These are phyloP conservation scores for Xylaria sp. DNA, from an alignment of 2,329 filamentous ascomycete genomes.

Conservation along the genomic window DNA sequence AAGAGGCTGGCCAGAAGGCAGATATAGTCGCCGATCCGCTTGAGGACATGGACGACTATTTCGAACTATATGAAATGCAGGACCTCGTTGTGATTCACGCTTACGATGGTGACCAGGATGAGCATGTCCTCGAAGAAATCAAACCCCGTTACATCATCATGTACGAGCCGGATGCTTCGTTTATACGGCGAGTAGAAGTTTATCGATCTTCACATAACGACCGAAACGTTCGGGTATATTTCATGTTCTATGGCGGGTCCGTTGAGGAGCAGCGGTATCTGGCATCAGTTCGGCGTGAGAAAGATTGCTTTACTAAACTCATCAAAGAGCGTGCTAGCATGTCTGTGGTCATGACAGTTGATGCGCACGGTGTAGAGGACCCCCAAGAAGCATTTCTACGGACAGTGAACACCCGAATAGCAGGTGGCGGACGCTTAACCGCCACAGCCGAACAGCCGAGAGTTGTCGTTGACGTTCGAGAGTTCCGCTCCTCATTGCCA, in stretches of 20 bases:
- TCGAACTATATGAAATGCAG: slow-evolving; percentile 89
- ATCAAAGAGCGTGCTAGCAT: slow-evolving; percentile 95
- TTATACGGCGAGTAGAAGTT: slow-evolving; percentile 93
- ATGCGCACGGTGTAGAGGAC: slow-evolving; percentile 75
- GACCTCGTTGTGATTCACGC: slow-evolving; percentile 90
- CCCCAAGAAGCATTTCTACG: slow-evolving; percentile 92
- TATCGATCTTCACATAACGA: slow-evolving; percentile 95
- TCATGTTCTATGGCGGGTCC: slow-evolving; percentile 93
- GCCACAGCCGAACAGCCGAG: slow-evolving; percentile 89
- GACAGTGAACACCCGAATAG: slow-evolving; percentile 96
- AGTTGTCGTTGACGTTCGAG: slow-evolving; percentile 93
- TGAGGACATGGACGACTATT: slow-evolving; percentile 92
- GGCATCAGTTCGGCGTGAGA: slow-evolving; percentile 89
- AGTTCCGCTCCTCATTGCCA: slow-evolving; percentile 92
- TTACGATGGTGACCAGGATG: slow-evolving; percentile 95
- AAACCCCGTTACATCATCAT: slow-evolving; percentile 96
- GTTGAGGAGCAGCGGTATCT: slow-evolving; percentile 96
- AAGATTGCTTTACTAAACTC: slow-evolving; percentile 92
- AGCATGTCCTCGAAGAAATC: slow-evolving; percentile 93
- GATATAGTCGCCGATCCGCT: slow-evolving; percentile 81
- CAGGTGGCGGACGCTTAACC: slow-evolving; percentile 84
- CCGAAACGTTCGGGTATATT: slow-evolving; percentile 90
- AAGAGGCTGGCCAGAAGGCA: slow-evolving; percentile 78
- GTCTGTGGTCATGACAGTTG: slow-evolving; percentile 85
- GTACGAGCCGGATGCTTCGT: slow-evolving; percentile 96